These are phyloP conservation scores for Aspergillus sergii DNA, from an alignment of 2,329 filamentous ascomycete species.

Conservation along the genomic window DNA sequence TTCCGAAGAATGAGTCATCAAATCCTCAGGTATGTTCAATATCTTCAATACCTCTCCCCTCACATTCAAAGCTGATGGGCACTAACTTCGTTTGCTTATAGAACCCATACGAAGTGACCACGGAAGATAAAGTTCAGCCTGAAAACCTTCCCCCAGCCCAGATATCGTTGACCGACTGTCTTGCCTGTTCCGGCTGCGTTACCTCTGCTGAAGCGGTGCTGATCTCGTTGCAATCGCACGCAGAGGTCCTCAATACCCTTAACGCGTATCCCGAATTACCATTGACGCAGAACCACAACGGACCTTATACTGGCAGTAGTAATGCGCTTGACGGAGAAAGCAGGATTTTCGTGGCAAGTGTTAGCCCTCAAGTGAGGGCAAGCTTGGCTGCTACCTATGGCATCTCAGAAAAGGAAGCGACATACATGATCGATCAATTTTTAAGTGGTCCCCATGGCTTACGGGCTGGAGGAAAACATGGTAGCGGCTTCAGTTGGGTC, in stretches of 20 bases:
- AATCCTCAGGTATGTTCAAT: constrained; percentile 45
- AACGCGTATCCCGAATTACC: constrained; percentile 60
- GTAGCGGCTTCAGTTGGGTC: constrained; percentile 83
- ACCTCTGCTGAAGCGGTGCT: constrained; percentile 97
- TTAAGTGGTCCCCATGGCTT: constrained; percentile 72
- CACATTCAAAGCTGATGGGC: constrained; percentile 9
- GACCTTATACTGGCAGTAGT: constrained; percentile 49
- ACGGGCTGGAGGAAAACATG: constrained; percentile 67
- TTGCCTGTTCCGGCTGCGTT: constrained; percentile 96
- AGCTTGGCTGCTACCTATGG: constrained; percentile 84
- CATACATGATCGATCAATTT: constrained; percentile 79
- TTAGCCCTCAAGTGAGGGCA: constrained; percentile 88
- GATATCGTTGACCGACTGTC: constrained; percentile 94
- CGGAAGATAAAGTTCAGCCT: constrained; percentile 74
- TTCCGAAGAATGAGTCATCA: constrained; percentile 65
- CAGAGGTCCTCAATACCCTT: constrained; percentile 81
- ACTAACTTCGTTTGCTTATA: constrained; percentile 34
- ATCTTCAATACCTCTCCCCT: constrained; percentile 3
- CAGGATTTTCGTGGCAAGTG: constrained; percentile 85
- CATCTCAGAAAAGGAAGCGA: constrained; percentile 72
- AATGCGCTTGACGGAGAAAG: constrained; percentile 46
- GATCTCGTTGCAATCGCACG: constrained; percentile 89
- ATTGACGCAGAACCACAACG: constrained; percentile 23
- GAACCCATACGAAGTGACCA: constrained; percentile 81
- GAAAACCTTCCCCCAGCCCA: constrained; percentile 71